Percentiles rank a stretch among this genome's conserved stretches.
Conservation (phyloP, 202 grass and related monocot genomes). For the Zizania palustris region DNA sequence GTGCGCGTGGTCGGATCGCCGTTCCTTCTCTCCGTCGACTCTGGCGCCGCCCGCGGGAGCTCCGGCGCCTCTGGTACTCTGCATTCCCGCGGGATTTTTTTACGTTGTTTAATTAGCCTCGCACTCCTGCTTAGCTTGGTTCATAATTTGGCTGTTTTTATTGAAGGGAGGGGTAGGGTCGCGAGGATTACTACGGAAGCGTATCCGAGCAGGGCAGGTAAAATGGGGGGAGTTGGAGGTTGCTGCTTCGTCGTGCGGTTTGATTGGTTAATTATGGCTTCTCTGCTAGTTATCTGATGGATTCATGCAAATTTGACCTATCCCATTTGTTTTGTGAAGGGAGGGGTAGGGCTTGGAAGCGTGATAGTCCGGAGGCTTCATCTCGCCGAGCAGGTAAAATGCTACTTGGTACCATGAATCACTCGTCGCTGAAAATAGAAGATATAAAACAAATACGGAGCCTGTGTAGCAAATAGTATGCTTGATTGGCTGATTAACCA, state of each 20-base stretch:
- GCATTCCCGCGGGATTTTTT: too few species aligned
- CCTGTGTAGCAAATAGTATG: too few species aligned
- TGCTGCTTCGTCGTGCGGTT: constrained; percentile 14
- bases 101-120: constrained; percentile 7
- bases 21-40: too few species aligned
- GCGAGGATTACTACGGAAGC: constrained; percentile 22
- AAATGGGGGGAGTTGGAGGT: neutral
- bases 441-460: too few species aligned
- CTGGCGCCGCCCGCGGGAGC: too few species aligned
- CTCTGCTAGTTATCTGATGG: constrained; percentile 16
- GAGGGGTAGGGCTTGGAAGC: constrained; percentile 32
- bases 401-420: neutral
- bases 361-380: neutral
- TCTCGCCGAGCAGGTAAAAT: constrained; percentile 37
- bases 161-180: constrained; percentile 40
- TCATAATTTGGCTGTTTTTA: neutral
- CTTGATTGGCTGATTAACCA: too few species aligned
- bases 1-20: too few species aligned
- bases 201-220: constrained; percentile 40
- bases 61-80: too few species aligned
- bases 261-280: constrained; percentile 2
- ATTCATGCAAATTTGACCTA: neutral
- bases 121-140: neutral
- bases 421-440: too few species aligned
- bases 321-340: constrained; percentile 29